Evolutionary conservation across 345 rosid genomes (phyloP).

Genomic region (Brassica incana): DNA sequence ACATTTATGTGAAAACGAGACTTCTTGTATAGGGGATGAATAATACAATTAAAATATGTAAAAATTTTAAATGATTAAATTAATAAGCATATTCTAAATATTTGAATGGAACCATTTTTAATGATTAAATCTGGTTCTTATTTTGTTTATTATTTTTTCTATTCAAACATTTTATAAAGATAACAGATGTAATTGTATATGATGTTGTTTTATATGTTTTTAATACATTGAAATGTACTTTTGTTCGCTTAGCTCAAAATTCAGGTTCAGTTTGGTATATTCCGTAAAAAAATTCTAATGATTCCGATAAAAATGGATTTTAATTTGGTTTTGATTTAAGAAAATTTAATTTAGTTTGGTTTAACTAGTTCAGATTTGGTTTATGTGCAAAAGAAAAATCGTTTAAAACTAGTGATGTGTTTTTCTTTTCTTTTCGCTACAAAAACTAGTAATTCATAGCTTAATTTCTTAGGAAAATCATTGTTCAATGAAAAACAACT

Average conservation of each 20-base stretch:
- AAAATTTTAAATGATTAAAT: neutral
- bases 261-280: neutral
- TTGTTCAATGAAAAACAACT: neutral
- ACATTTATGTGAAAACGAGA: neutral
- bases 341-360: neutral
- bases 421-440: neutral
- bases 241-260: neutral
- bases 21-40: neutral
- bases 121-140: neutral
- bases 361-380: neutral
- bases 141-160: neutral
- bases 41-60: neutral
- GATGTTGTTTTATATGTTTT: neutral
- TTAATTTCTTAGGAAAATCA: neutral
- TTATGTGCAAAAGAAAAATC: neutral
- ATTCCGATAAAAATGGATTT: neutral
- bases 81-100: neutral
- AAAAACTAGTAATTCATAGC: neutral
- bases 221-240: neutral
- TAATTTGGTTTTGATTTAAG: neutral
- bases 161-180: neutral
- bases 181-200: neutral
- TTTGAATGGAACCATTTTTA: neutral
- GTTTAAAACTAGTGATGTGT: neutral
- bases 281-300: neutral